phyloP scores from a whole-genome alignment of 176 grass and related monocot genomes.

The Musa itinerans region DNA sequence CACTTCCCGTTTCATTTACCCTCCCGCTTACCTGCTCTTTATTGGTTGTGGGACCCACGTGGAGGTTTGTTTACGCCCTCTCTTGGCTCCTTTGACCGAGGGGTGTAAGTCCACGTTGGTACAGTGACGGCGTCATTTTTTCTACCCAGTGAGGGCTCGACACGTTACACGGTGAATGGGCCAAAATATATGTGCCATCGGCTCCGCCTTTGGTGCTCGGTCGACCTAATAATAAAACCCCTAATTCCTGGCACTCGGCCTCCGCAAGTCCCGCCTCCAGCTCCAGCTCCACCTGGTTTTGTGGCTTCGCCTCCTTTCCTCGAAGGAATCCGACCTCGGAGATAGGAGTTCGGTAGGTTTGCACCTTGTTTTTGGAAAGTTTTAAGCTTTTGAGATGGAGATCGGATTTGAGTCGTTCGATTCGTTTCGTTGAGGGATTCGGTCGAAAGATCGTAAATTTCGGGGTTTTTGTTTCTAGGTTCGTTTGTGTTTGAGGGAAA shows the following conservation, averaged over 20 bases:
- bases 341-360: neutral
- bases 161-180: neutral
- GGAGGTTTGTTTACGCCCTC: neutral
- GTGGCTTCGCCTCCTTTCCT: neutral
- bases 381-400: neutral
- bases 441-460: constrained; percentile 5
- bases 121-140: neutral
- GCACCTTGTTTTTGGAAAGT: too few relatives aligned
- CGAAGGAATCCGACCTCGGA: neutral
- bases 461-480: neutral
- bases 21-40: neutral
- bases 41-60: neutral
- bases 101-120: neutral
- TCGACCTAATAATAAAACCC: neutral
- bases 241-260: neutral
- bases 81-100: neutral
- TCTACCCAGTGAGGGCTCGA: neutral
- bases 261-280: neutral
- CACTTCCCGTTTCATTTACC: too few relatives aligned
- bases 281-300: neutral
- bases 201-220: constrained; percentile 4
- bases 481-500: neutral
- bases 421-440: neutral
- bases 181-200: neutral
- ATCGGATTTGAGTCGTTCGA: neutral